These are phyloP conservation scores for Magnolia officinalis DNA, from an alignment of 164 flowering plant species.

Conservation along the genomic window DNA sequence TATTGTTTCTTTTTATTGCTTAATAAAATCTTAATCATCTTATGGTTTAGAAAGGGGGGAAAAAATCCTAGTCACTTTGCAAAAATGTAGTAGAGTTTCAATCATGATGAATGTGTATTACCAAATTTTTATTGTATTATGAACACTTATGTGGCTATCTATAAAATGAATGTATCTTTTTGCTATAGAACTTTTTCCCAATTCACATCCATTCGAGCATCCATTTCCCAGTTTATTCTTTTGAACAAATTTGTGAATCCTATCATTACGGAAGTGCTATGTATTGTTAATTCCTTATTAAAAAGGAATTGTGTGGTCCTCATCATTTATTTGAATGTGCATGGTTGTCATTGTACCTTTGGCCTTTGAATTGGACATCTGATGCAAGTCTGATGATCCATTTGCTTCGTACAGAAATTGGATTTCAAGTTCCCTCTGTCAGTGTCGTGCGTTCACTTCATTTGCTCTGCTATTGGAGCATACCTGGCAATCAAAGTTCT, in stretches of 20 bases:
- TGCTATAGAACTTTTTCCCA: too few species aligned
- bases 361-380: background rate
- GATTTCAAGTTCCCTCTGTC: constrained; percentile 92
- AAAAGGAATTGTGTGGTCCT: background rate
- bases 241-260: background rate
- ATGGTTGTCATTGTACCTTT: background rate
- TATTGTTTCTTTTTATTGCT: too few species aligned
- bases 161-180: too few species aligned
- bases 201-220: too few species aligned
- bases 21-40: too few species aligned
- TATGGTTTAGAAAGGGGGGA: too few species aligned
- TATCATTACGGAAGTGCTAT: background rate
- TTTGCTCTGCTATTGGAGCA: constrained; percentile 90
- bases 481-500: constrained; percentile 76
- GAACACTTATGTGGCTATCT: too few species aligned
- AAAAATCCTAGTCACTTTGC: too few species aligned
- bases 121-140: too few species aligned
- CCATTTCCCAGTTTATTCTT: background rate
- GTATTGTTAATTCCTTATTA: background rate
- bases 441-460: constrained; percentile 90
- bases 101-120: too few species aligned
- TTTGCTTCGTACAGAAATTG: constrained; percentile 56
- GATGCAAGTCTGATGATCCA: constrained; percentile 1
- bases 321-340: background rate
- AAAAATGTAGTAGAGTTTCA: too few species aligned